phyloP scores from a whole-genome alignment of 2,329 filamentous ascomycete species.

The Xylariales sp. region DNA sequence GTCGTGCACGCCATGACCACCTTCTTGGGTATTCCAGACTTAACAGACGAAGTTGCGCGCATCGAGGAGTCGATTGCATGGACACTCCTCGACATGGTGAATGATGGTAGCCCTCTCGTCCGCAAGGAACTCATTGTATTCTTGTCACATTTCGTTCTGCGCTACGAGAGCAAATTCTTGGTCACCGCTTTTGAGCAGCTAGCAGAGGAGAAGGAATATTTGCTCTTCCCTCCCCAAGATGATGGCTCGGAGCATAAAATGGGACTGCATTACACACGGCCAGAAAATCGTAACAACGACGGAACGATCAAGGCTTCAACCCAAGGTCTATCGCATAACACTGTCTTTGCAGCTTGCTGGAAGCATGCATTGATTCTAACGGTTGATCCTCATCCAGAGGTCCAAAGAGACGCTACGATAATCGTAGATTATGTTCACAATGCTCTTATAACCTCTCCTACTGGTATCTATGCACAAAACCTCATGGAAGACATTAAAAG shows the following conservation, averaged over 20 bases:
- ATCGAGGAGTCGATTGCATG: conserved; percentile 90
- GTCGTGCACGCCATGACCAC: conserved; percentile 92
- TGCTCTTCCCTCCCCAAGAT: conserved; percentile 50
- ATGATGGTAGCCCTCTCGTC: conserved; percentile 91
- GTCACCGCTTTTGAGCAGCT: conserved; percentile 91
- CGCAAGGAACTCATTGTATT: conserved; percentile 91
- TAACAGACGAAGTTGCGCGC: conserved; percentile 85
- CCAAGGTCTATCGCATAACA: conserved; percentile 72
- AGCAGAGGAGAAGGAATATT: conserved; percentile 72
- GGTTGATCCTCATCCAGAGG: conserved; percentile 90
- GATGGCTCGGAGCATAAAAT: conserved; percentile 56
- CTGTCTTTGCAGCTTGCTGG: conserved; percentile 91
- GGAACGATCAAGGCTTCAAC: conserved; percentile 53
- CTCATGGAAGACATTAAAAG: conserved; percentile 70
- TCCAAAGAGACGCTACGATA: conserved; percentile 78
- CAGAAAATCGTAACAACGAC: conserved; percentile 51
- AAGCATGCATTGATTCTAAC: conserved; percentile 87
- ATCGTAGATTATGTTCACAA: conserved; percentile 84
- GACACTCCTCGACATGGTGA: conserved; percentile 84
- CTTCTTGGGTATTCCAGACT: conserved; percentile 87
- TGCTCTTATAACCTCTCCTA: conserved; percentile 69
- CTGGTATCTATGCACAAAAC: conserved; percentile 65
- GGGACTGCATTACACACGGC: conserved; percentile 57
- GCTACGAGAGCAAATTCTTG: conserved; percentile 88
- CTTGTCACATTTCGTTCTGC: conserved; percentile 83